Evolutionary conservation across 805 yeast species (phyloP), one percentile per base, ranked within the genome.

Genomic region (Myxozyma geophila): DNA sequence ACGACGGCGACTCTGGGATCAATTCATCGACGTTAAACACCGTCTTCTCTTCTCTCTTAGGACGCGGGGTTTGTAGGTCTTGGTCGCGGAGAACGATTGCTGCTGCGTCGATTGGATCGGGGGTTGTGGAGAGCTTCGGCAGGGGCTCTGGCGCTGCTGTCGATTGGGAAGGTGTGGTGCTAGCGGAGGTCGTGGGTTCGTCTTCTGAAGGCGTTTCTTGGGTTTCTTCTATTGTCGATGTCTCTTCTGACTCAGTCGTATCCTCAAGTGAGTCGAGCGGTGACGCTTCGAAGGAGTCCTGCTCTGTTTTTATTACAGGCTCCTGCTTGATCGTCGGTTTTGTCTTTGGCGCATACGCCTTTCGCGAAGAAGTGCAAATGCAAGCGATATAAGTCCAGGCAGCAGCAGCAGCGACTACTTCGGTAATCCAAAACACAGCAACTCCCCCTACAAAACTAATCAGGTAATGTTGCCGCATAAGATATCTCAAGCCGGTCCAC

Each of bases 401-500:
- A 41, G 58, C 7, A 21, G 35, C 40, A n/a, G 66, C 62, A 10
- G 65, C 54, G 9, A 58, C 41, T 41, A 67, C 56, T 52, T 73
- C 75, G n/a, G 70, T 61, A 17, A 50, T 58, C 77, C 76, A 74
- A 54, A 74, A 67, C 23, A 68, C 21, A 8, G 61, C 44, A 3
- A 72, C 71, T 7, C 73, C 75, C 21, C 72, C 43, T 1, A 72
- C 28, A 51, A 72, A 72, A 35, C 69, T 59, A 2, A 64, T 40
- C 17, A 71, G 7, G 10, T 70, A 57, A 58, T 70, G 69, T 19
- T 73, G 63, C 54, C 74, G 66, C 74, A 74, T 70, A 17, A 71
- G 60, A 56, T 71, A 74, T 21, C 77, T 67, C 9, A 74, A 37
- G 15, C 77, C 77, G 12, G 57, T 59, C 77, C 76, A 74, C 54